Base-by-base conservation (phyloP, 169 alveolate species). In the Eimeria maxima region DNA sequence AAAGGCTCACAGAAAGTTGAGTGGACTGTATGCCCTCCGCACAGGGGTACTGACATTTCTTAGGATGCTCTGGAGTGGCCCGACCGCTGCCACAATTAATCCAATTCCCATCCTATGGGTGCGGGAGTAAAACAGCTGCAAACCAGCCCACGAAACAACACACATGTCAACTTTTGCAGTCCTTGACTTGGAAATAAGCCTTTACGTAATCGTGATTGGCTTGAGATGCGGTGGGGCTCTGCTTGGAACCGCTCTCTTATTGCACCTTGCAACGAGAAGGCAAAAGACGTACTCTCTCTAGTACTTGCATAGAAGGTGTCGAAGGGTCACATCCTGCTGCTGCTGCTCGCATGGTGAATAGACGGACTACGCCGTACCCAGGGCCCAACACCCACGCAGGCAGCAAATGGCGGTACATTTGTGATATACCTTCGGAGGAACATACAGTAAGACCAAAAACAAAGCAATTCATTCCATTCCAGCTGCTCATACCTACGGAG, bases 61-160 rank as follows among this genome's bases (percentile, higher is more conserved):
- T 47, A 86, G 78, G n/a, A 86, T 45, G 33, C 42, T 27, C 55
- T 86, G 93, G 24, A 86, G 47, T 7, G 93, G 93, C 6, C 93
- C 93, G 42, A 33, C 93, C 20, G 80, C 78, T 7, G 60, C 78
- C 38, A 86, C 8, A 20, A 86, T 33, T 27, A 86, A 22, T 4
- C 45, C 93, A 20, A 55, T n/a, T n/a, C 93, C 93, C 80, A 86
- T 86, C 38, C 20, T 60, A 20, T 86, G 63, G 57, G 93, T 86
- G 93, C 78, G 93, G 74, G 93, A 57, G 78, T 86, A 86, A n/a
- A 86, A 86, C 80, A 57, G 6, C 93, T 86, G 78, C 44, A 27
- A 42, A 8, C 47, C 13, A 45, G 91, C 73, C 29, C 47, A 5
- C 10, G 88, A 45, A 33, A 33, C 38, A 33, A 33, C 88, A 78